A percentile compares a stretch with the other conserved stretches of the same genome.
phyloP scores from a whole-genome alignment of 106 monocot genomes.

The Posidonia australis region DNA sequence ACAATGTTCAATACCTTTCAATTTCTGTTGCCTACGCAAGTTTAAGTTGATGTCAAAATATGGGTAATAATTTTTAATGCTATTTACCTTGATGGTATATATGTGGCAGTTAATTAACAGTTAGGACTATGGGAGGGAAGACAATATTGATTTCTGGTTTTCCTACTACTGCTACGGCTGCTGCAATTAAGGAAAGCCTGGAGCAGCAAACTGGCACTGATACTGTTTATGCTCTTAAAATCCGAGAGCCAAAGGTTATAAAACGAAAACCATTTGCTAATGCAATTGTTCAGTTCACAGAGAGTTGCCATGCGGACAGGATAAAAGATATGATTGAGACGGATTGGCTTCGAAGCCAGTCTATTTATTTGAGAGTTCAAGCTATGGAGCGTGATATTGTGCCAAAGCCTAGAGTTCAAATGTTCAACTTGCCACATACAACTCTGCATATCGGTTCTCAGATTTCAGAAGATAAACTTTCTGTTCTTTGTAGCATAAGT shows the following conservation, averaged over 20 bases:
- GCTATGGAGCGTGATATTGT: conserved; percentile 50
- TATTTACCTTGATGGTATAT: no score
- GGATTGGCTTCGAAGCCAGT: not conserved
- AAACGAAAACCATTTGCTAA: conserved; percentile 25
- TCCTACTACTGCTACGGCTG: conserved; percentile 25
- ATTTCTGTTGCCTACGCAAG: not conserved
- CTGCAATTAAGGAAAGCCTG: conserved; percentile 29
- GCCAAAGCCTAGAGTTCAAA: conserved; percentile 36
- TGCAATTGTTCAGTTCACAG: conserved; percentile 63
- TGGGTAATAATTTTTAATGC: no score
- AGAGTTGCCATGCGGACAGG: conserved; percentile 14
- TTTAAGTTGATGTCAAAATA: not conserved
- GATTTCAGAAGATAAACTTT: conserved; percentile 25
- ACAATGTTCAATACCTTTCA: not conserved
- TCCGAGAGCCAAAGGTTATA: conserved; percentile 35
- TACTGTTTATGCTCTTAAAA: conserved; percentile 51
- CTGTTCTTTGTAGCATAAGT: conserved; percentile 32
- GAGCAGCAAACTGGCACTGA: conserved; percentile 38
- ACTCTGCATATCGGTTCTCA: conserved; percentile 52
- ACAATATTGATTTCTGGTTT: conserved; percentile 48
- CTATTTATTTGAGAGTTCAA: conserved; percentile 16
- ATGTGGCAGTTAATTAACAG: not conserved
- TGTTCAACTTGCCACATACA: conserved; percentile 24
- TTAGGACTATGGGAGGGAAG: conserved; percentile 26
- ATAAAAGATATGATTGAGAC: conserved; percentile 8